A percentile compares a stretch with the other conserved stretches of the same genome.
Conservation (phyloP, 805 yeast genomes). For the Teunomyces cretensis region DNA sequence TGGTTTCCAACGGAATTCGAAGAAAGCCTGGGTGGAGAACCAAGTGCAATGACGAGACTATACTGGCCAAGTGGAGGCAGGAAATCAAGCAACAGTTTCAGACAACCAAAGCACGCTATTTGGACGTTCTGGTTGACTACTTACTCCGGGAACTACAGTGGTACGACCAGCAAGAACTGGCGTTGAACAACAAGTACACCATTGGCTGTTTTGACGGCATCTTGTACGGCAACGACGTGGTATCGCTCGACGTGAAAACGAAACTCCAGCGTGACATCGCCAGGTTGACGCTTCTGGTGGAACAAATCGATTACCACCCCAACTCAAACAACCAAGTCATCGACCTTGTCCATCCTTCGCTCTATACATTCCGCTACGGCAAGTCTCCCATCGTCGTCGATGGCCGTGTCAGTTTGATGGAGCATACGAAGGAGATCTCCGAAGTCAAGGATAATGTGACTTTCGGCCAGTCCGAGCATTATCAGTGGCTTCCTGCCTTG, state of each 20-base stretch:
- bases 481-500: conserved; percentile 15
- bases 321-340: conserved; percentile 12
- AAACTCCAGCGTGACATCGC: neutral
- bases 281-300: conserved; percentile 1
- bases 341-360: conserved; percentile 21
- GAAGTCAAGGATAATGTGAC: conserved; percentile 4
- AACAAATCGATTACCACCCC: conserved; percentile 13
- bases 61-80: conserved; percentile 23
- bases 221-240: conserved; percentile 6
- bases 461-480: conserved; percentile 9
- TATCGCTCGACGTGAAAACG: neutral
- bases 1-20: conserved; percentile 16
- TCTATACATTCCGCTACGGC: conserved; percentile 16
- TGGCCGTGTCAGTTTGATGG: neutral
- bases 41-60: conserved; percentile 19
- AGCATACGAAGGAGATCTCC: neutral
- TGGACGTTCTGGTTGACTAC: conserved; percentile 12
- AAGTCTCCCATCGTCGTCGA: conserved; percentile 2
- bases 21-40: conserved; percentile 26
- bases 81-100: conserved; percentile 14
- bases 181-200: conserved; percentile 5
- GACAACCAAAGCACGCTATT: neutral
- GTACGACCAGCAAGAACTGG: conserved; percentile 9
- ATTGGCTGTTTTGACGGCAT: conserved; percentile 7
- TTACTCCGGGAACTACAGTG: conserved; percentile 14